Percentiles rank a stretch among this genome's conserved stretches.
These are phyloP conservation scores for Sequoiadendron giganteum DNA, from an alignment of 75 land plant genomes.

Conservation along the genomic window DNA sequence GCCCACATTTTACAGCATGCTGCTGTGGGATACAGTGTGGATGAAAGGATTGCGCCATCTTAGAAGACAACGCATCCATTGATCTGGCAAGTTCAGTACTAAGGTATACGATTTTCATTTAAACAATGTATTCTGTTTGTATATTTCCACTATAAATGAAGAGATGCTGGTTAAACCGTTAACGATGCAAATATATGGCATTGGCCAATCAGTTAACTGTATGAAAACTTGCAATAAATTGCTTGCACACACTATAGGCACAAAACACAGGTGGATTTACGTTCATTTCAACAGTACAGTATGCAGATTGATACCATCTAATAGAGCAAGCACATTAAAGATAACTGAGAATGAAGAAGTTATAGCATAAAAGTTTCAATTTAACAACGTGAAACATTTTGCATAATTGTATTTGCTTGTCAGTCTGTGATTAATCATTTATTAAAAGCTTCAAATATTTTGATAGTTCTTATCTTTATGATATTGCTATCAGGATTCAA, in stretches of 20 bases:
- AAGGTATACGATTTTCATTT: neutral
- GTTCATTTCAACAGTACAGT: neutral
- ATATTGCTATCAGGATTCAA: too few species aligned
- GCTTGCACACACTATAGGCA: neutral
- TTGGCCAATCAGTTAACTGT: neutral
- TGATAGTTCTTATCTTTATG: too few species aligned
- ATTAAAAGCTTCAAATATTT: neutral
- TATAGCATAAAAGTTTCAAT: neutral
- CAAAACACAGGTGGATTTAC: neutral
- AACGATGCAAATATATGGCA: neutral
- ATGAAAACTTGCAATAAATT: neutral
- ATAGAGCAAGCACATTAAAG: neutral
- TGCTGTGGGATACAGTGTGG: conserved; percentile 5
- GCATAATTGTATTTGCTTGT: neutral
- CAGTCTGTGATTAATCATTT: neutral
- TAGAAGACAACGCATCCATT: neutral
- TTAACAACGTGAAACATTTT: neutral
- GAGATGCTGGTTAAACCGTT: neutral
- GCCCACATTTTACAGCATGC: conserved; percentile 1
- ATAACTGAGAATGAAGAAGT: neutral
- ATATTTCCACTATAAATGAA: neutral
- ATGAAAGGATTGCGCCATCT: neutral
- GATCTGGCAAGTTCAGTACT: neutral
- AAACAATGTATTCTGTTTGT: neutral
- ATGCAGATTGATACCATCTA: neutral